phyloP scores from a whole-genome alignment of 2,329 filamentous ascomycete species.

The Lecanicillium sp. region DNA sequence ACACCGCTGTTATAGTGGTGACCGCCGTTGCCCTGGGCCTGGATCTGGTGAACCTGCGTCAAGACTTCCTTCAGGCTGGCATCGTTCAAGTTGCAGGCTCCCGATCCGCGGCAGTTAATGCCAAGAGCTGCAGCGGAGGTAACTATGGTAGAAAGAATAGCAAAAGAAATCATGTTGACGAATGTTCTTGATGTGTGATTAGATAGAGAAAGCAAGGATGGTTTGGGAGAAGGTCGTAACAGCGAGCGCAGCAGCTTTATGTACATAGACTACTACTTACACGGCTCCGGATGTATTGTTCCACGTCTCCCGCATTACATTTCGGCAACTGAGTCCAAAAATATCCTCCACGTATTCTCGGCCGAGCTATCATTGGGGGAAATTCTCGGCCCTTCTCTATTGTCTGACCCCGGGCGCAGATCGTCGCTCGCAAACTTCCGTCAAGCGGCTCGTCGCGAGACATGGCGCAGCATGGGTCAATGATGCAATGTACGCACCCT shows the following conservation, averaged over 20 bases:
- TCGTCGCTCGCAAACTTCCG: background rate
- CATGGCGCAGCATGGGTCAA: background rate
- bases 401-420: background rate
- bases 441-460: background rate
- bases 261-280: too few relatives aligned
- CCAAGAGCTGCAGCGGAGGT: slow-evolving; percentile 13
- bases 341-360: background rate
- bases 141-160: slow-evolving; percentile 9
- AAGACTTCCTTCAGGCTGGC: slow-evolving; percentile 14
- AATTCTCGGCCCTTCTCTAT: background rate
- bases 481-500: background rate
- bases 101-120: slow-evolving; percentile 18
- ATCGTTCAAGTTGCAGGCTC: slow-evolving; percentile 14
- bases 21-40: slow-evolving; percentile 15
- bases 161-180: slow-evolving; percentile 4
- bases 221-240: too few relatives aligned
- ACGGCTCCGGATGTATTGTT: too few relatives aligned
- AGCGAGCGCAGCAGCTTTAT: too few relatives aligned
- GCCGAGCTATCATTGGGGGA: background rate
- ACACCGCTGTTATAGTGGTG: slow-evolving; percentile 14
- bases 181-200: background rate
- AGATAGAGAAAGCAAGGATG: too few relatives aligned
- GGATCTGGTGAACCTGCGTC: slow-evolving; percentile 14
- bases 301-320: background rate
- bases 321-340: background rate